A percentile compares a stretch with the other conserved stretches of the same genome.
Conservation (phyloP, 768 basidiomycete genomes). For the Crepidotus variabilis region DNA sequence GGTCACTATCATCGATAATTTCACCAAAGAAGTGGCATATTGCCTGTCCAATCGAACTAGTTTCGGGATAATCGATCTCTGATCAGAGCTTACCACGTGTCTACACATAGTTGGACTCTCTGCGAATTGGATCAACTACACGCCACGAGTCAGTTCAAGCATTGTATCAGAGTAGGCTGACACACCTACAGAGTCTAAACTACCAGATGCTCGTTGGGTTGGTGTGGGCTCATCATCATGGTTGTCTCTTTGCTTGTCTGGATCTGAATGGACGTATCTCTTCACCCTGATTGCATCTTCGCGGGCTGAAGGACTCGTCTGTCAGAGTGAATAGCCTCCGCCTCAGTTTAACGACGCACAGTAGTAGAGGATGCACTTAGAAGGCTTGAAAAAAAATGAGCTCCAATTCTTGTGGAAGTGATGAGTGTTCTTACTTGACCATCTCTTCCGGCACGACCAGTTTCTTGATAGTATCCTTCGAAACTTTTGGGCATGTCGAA, state of each 20-base stretch:
- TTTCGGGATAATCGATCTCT: background rate
- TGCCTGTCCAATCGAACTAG: constrained; percentile 32
- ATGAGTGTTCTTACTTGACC: constrained; percentile 46
- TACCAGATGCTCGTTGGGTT: constrained; percentile 64
- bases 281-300: constrained; percentile 64
- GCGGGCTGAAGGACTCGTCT: constrained; percentile 46
- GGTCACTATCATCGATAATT: constrained; percentile 45
- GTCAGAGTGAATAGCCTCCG: background rate
- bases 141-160: background rate
- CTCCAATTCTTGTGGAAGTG: background rate
- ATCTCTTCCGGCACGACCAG: constrained; percentile 80
- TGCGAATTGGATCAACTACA: constrained; percentile 42
- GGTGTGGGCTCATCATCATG: constrained; percentile 51
- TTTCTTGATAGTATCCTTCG: constrained; percentile 91
- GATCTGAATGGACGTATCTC: constrained; percentile 46
- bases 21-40: constrained; percentile 86
- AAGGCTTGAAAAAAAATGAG: constrained; percentile 40
- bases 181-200: constrained; percentile 52
- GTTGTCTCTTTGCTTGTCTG: constrained; percentile 39
- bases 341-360: constrained; percentile 39
- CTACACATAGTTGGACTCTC: constrained; percentile 61
- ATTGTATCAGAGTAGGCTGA: no score
- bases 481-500: constrained; percentile 81
- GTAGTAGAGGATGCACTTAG: constrained; percentile 81
- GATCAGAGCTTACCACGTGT: constrained; percentile 54